These are phyloP conservation scores for Candida mesenterica DNA, from an alignment of 1,139 yeast genomes.

Conservation along the genomic window DNA sequence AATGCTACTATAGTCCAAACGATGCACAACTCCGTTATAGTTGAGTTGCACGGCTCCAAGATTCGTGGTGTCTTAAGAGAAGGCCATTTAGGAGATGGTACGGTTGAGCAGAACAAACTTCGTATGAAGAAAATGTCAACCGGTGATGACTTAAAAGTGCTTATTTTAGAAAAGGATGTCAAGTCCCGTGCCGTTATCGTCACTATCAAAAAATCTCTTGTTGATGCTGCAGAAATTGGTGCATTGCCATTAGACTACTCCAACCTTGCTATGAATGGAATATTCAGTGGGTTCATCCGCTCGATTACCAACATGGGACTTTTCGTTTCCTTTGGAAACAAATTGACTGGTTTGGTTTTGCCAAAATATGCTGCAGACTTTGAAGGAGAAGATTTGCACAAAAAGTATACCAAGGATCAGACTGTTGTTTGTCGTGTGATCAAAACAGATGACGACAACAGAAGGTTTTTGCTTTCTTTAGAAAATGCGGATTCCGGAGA, in stretches of 20 bases:
- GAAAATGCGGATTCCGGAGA: constrained; percentile 29
- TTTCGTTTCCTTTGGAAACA: constrained; percentile 79
- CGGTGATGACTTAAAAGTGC: constrained; percentile 60
- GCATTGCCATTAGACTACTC: constrained; percentile 57
- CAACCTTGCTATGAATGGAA: constrained; percentile 50
- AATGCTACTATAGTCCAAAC: constrained; percentile 70
- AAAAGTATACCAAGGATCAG: constrained; percentile 60
- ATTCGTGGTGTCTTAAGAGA: constrained; percentile 70
- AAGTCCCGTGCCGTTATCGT: constrained; percentile 60
- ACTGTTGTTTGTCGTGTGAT: constrained; percentile 66
- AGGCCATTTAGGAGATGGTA: constrained; percentile 77
- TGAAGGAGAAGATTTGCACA: constrained; percentile 54
- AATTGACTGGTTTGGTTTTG: constrained; percentile 77
- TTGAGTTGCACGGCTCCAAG: constrained; percentile 57
- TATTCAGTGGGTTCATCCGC: constrained; percentile 70
- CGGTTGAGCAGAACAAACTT: constrained; percentile 69
- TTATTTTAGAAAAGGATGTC: constrained; percentile 66
- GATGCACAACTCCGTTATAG: constrained; percentile 66
- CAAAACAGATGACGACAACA: constrained; percentile 63
- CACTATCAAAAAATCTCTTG: constrained; percentile 64
- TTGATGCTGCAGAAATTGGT: constrained; percentile 58
- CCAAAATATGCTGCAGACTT: constrained; percentile 69
- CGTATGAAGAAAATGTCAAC: constrained; percentile 54
- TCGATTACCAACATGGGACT: constrained; percentile 77
- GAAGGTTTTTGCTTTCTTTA: constrained; percentile 67